Evolutionary conservation across 495 filamentous ascomycete genomes (phyloP), one percentile per base, ranked within the genome.

Genomic region (Annulohypoxylon stygium): DNA sequence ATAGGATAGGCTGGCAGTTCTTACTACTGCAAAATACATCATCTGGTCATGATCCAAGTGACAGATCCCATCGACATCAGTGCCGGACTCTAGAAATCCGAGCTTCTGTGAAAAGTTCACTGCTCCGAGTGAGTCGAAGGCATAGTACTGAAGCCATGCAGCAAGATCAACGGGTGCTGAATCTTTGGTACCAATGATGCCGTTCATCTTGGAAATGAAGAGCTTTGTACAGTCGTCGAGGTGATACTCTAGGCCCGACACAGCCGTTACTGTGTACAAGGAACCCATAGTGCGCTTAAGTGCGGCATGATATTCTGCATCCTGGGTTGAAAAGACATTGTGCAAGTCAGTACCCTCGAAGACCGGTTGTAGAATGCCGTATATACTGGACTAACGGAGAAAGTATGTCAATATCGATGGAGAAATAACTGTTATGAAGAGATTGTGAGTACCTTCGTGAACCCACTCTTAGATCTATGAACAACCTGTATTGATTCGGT

Each of bases 51-150:
- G 4, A 39, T 39, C 37, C 37, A 39, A 39, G 12, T 39, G 37
- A 39, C 37, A 39, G 12, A 39, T 39, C 37, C 83, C 85, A 36
- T 83, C 81, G 30, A 88, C 82, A 37, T 89, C 88, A 5, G 83
- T 64, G 25, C 86, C 87, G 16, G 65, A 43, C 61, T 87, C 85
- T 1, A 88, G 78, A 67, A 88, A 87, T 1, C 87, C 86, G 55
- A 89, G 83, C 25, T 84, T 82, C 54, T 86, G 80, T 3, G 83
- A 86, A 61, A 85, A 88, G 0, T 86, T 88, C 43, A 90, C 85
- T 60, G 83, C 77, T 4, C 86, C 85, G 43, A 90, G 87, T 4
- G 88, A 87, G 71, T 90, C 88, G 68, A 87, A 89, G 0, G 87
- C 87, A 70, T 86, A 89, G 51, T 82, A 87, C 64, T 88, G 88